Conservation (phyloP, 164 flowering plant genomes). For the Liriodendron chinense region DNA sequence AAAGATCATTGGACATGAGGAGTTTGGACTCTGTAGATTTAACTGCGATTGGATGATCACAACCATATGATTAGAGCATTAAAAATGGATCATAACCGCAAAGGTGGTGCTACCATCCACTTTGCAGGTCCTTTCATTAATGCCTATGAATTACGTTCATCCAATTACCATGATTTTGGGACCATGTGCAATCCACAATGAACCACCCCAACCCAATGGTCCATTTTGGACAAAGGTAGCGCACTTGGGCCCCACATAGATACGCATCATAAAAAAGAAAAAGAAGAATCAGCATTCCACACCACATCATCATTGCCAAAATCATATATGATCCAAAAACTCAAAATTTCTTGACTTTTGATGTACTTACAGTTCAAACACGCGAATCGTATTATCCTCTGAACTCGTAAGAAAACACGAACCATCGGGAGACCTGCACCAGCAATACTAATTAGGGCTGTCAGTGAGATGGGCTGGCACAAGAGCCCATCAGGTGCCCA, state of each 20-base stretch:
- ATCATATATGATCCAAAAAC: not conserved
- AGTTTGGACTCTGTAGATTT: no score
- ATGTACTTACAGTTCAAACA: constrained; percentile 54
- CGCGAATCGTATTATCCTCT: constrained; percentile 74
- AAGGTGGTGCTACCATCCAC: no score
- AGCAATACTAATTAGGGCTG: not conserved
- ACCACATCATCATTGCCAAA: not conserved
- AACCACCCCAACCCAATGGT: not conserved
- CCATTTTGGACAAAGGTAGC: not conserved
- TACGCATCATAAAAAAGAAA: not conserved
- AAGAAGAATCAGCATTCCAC: not conserved
- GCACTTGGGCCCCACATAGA: not conserved
- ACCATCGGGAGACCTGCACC: constrained; percentile 90
- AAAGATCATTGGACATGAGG: no score
- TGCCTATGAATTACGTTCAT: no score
- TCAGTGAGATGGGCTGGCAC: not conserved
- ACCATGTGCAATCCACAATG: no score
- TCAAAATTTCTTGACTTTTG: not conserved
- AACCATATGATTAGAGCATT: no score
- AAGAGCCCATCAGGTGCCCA: no score
- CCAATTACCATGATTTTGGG: no score
- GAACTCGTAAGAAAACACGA: constrained; percentile 75
- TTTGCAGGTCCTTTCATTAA: no score
- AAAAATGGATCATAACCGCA: no score
- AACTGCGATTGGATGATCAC: no score